Percentiles rank a stretch among this genome's conserved stretches.
Evolutionary conservation across 495 filamentous ascomycete species (phyloP).

Genomic region (Collariella sp.): DNA sequence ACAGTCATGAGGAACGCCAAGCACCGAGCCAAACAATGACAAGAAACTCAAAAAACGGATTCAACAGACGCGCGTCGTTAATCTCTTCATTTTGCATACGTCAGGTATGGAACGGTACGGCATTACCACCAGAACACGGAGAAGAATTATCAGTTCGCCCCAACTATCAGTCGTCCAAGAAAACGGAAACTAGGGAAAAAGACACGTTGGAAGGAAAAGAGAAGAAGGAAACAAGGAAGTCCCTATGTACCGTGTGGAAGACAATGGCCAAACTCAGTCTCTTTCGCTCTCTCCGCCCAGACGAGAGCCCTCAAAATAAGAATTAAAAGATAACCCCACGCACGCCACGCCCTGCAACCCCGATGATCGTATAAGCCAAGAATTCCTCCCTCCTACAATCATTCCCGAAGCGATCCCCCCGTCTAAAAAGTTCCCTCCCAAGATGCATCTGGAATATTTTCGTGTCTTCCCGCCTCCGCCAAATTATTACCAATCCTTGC

Average conservation of each 20-base stretch:
- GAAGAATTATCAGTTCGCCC: neutral
- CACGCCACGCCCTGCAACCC: neutral
- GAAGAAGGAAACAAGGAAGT: neutral
- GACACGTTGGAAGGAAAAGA: neutral
- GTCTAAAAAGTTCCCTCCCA: conserved; percentile 3
- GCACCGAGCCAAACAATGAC: too few species aligned
- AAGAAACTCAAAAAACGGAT: too few species aligned
- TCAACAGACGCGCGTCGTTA: too few species aligned
- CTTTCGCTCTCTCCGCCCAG: neutral
- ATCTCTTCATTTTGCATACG: too few species aligned
- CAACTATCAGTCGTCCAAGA: neutral
- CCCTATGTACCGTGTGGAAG: conserved; percentile 7
- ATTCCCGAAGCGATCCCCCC: neutral
- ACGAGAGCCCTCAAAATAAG: conserved; percentile 4
- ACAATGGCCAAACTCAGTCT: neutral
- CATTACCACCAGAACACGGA: neutral
- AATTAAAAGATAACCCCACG: conserved; percentile 1
- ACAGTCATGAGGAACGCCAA: too few species aligned
- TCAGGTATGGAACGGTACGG: too few species aligned
- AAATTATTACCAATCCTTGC: conserved; percentile 2
- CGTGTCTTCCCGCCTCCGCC: neutral
- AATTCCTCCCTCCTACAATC: neutral
- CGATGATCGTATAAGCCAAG: conserved; percentile 4
- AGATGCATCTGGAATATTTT: conserved; percentile 2
- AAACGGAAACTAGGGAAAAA: conserved; percentile 18